Evolutionary conservation across 2,329 filamentous ascomycete genomes (phyloP), one percentile per base, ranked within the genome.

Genomic region (Scleromitrula shiraiana): DNA sequence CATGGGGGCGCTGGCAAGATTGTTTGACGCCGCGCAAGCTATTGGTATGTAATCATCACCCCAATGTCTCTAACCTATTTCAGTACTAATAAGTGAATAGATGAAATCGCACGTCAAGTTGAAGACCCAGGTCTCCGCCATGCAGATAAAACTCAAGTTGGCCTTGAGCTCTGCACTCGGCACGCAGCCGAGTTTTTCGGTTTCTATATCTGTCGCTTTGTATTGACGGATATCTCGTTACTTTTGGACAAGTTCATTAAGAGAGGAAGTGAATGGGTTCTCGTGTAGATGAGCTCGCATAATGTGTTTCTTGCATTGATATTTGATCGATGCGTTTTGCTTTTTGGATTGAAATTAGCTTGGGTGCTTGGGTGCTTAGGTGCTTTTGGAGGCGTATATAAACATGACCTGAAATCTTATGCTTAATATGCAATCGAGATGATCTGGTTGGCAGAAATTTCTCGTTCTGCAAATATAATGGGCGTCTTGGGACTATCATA

Each of bases 161-260:
- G 93, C 8, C 78, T 98, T 27, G 93, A 98, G 68, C 77, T 98
- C 33, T 93, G 88, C 64, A 89, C 89, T 29, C 80, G 91, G 33
- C 91, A 96, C 65, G 93, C 91, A 7, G 88, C 91, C 27, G 93
- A 98, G 67, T 98, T 98, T 68, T 98, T 98, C 65, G 90, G 85
- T 14, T 96, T 98, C 67, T 97, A 93, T 65, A 77, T 98, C 23
- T 96, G 91, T 67, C 84, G 93, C 15, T 98, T 98, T 64, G 89
- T 90, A n/a, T 72, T 98, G 52, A 75, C 82, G 4, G 93, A 98
- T 65, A 70, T 98, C 52, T 77, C 82, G 32, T 66, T 93, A 63
- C 74, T 98, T 70, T 73, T 98, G 58, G 93, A 98, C 66, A 98
- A 97, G 65, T 97, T 93, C 62, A 83, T 98, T 65, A 98, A 98